phyloP scores from a whole-genome alignment of 805 yeast genomes.

The Kuraishia capsulata region DNA sequence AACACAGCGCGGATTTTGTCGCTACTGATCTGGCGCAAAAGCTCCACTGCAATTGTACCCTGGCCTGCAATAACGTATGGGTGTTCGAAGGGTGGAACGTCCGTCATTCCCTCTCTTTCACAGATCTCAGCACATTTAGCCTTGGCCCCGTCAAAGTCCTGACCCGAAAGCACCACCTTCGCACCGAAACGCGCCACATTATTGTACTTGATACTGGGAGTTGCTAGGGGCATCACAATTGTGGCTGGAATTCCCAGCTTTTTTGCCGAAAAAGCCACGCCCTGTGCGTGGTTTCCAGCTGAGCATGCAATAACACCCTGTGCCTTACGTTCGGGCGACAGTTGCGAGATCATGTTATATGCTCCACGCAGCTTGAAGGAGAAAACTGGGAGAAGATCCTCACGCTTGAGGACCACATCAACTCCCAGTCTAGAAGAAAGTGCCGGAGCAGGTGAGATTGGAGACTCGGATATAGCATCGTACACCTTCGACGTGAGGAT shows the following conservation, averaged over 20 bases:
- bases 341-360: conserved; percentile 89
- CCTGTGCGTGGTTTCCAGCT: conserved; percentile 99
- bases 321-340: conserved; percentile 55
- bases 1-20: conserved; percentile 79
- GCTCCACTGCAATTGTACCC: conserved; percentile 93
- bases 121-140: conserved; percentile 74
- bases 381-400: conserved; percentile 90
- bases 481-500: conserved; percentile 89
- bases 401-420: conserved; percentile 75
- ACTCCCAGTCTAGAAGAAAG: conserved; percentile 70
- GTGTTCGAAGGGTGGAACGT: conserved; percentile 97
- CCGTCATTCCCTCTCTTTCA: conserved; percentile 63
- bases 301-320: conserved; percentile 95
- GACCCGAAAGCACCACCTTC: conserved; percentile 87
- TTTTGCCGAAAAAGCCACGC: conserved; percentile 90
- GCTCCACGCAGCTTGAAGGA: conserved; percentile 97
- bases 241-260: conserved; percentile 86
- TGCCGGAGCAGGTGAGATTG: conserved; percentile 66
- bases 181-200: conserved; percentile 92
- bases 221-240: conserved; percentile 96
- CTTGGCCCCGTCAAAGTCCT: conserved; percentile 93
- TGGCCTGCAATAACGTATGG: conserved; percentile 99
- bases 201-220: conserved; percentile 89
- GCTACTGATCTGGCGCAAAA: conserved; percentile 76
- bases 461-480: conserved; percentile 89